Base-by-base conservation (phyloP, 2,329 filamentous ascomycete species). In the Penicillium psychrosexuale region DNA sequence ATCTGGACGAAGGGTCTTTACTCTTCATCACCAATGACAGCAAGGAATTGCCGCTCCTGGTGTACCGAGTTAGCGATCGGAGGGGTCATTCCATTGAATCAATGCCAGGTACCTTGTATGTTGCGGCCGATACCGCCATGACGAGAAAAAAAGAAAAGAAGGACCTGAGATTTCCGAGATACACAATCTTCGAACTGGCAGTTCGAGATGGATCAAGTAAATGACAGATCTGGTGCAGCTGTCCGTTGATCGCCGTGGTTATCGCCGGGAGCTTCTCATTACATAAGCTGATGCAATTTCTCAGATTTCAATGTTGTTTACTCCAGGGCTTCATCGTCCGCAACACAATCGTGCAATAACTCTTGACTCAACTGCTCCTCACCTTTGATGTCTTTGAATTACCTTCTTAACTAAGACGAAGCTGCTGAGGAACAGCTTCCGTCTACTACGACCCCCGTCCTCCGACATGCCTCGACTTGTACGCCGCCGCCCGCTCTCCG, bases 21-120 rank as follows among this genome's bases (percentile, higher is more conserved):
- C 74, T 75, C 94, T 85, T 99, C 94, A 75, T 99, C 94, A 49
- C 94, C 94, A 71, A 99, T 99, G 46, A 99, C 93, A 61, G 94
- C 94, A 56, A 99, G 85, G 72, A 99, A 96, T 77, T 99, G 89
- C 68, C 94, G 85, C 77, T 97, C 91, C 78, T 91, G 51, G 53
- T 56, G 47, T 45, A 50, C 19, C 13, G 11, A 47, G 51, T 65
- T 61, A 64, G 60, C 49, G 45, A 57, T 61, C 60, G 51, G 58
- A 54, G 87, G 75, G 81, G 87, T 53, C 55, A 50, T 45, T 53
- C 34, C 30, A 60, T 52, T 37, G 34, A 48, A n/a, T 34, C 51
- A 33, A 51, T 57, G 49, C 57, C 55, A 56, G 38, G 48, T 71
- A 77, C 74, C 72, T 84, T 85, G 75, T 84, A 85, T 63, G 68